phyloP scores from a whole-genome alignment of 345 rosid species.

The Populus tremula region DNA sequence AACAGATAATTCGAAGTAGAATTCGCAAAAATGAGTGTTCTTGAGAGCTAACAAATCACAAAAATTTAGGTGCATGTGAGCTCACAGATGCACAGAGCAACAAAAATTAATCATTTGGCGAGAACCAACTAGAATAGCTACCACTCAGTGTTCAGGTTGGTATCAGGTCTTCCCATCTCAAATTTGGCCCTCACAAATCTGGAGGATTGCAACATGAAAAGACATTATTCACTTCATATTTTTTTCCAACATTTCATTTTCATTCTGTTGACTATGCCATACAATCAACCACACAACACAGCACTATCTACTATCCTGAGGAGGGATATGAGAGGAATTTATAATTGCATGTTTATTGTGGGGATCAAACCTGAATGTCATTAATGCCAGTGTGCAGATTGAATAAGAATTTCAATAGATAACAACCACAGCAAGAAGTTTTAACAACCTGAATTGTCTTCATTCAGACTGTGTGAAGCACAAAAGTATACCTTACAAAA shows the following conservation, averaged over 20 bases:
- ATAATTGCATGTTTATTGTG: not conserved
- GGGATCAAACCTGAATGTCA: not conserved
- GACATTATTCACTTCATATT: not conserved
- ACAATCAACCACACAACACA: not conserved
- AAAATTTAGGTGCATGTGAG: not conserved
- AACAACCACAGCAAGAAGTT: not conserved
- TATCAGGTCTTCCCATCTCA: not conserved
- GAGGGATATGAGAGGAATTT: not conserved
- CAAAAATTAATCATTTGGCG: not conserved
- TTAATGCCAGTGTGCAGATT: not conserved
- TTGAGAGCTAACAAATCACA: constrained; percentile 3
- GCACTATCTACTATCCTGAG: not conserved
- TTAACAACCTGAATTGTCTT: not conserved
- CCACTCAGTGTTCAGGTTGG: not conserved
- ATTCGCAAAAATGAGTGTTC: not conserved
- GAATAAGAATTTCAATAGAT: not conserved
- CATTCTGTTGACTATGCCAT: not conserved
- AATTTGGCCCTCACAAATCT: not conserved
- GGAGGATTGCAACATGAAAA: not conserved
- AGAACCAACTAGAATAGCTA: not conserved
- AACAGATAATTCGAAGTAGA: not conserved
- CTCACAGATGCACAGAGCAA: not conserved
- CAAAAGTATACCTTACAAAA: not conserved
- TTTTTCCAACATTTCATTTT: not conserved
- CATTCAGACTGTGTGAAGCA: not conserved